Evolutionary conservation across 2,329 filamentous ascomycete species (phyloP).

Genomic region (Eutypella sp.): DNA sequence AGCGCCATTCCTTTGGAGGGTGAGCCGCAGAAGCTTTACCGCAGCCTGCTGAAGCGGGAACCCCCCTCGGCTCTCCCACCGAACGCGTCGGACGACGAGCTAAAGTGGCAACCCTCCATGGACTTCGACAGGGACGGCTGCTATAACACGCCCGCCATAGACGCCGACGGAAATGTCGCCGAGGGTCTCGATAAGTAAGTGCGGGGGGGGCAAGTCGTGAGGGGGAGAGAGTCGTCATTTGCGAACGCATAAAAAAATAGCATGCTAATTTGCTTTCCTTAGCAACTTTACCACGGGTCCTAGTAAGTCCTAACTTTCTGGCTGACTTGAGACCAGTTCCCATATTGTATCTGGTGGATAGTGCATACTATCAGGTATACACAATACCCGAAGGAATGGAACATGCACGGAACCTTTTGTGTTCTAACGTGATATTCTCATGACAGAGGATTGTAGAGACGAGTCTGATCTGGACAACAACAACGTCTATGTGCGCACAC

Average conservation of each 20-base stretch:
- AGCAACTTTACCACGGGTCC: conserved; percentile 12
- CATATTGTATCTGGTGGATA: too few relatives aligned
- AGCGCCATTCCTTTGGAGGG: not conserved
- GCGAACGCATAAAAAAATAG: too few relatives aligned
- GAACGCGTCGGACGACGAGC: conserved; percentile 2
- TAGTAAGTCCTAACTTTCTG: not conserved
- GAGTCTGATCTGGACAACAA: conserved; percentile 24
- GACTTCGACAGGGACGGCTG: conserved; percentile 26
- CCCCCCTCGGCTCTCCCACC: conserved; percentile 1
- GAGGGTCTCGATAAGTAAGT: conserved; percentile 16
- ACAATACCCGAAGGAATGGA: too few relatives aligned
- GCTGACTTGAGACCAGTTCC: too few relatives aligned
- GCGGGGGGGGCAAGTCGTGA: too few relatives aligned
- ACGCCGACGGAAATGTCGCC: conserved; percentile 16
- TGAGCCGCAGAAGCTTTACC: not conserved
- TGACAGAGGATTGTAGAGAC: conserved; percentile 22
- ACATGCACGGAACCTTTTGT: too few relatives aligned
- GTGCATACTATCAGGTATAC: too few relatives aligned
- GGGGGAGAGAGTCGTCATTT: too few relatives aligned
- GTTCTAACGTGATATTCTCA: too few relatives aligned
- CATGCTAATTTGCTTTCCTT: not conserved
- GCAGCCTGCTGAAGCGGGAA: conserved; percentile 2
- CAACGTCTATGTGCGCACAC: conserved; percentile 33
- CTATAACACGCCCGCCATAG: conserved; percentile 29
- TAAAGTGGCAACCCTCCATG: conserved; percentile 20